A percentile compares a stretch with the other conserved stretches of the same genome.
These are phyloP conservation scores for maize (Zea mays) DNA, from an alignment of 176 grass and related monocot species.

Conservation along the genomic window Zm-B73-REFERENCE-NAM-5.0 NC_050096.1:102047501-102048000, in stretches of 20 bases:
- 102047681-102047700: constrained; percentile 30
- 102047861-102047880: constrained; percentile 7
- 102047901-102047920: constrained; percentile 37
- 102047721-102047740: constrained; percentile 96
- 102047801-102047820: background rate
- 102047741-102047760: constrained; percentile 90
- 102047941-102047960: constrained; percentile 25
- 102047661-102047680: background rate
- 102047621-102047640: background rate
- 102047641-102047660: background rate
- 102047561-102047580: background rate
- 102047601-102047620: constrained; percentile 51
- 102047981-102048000: background rate
- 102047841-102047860: constrained; percentile 10
- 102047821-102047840: constrained; percentile 45
- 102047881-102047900: constrained; percentile 24
- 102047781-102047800: constrained; percentile 40
- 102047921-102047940: constrained; percentile 33
- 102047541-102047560: no score
- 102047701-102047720: constrained; percentile 32
- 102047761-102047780: constrained; percentile 79
- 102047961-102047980: no score
- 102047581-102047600: constrained; percentile 92
- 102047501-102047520: no score
- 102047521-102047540: no score